Conservation (phyloP, 139 green algal species). For the Chlamydomonas asymmetrica region DNA sequence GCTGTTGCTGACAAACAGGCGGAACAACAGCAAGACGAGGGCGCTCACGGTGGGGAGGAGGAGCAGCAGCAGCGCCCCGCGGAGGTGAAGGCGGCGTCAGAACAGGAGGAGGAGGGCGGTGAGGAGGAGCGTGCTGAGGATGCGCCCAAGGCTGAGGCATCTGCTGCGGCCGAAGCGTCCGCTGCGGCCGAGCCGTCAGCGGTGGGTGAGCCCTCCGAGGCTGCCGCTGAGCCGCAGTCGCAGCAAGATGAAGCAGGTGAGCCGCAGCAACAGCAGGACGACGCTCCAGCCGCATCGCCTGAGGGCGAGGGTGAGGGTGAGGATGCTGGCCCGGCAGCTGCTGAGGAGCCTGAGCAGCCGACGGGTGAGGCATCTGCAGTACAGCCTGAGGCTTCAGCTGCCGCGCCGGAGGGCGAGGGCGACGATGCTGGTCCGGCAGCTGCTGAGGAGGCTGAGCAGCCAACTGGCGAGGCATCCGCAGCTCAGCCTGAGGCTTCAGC, state of each 20-base stretch:
- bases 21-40: too few relatives aligned
- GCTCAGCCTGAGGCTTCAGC: neutral
- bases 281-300: too few relatives aligned
- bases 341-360: neutral
- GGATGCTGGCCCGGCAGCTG: neutral
- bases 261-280: too few relatives aligned
- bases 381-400: neutral
- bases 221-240: neutral
- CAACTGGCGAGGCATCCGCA: neutral
- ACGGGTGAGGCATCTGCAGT: neutral
- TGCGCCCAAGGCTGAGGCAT: neutral
- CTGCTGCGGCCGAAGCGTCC: neutral
- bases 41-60: too few relatives aligned
- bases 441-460: neutral
- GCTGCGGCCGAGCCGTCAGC: neutral
- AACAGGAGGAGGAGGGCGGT: neutral
- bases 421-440: neutral
- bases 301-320: neutral
- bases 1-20: too few relatives aligned
- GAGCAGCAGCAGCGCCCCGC: too few relatives aligned
- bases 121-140: neutral
- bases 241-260: neutral
- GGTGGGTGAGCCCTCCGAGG: neutral
- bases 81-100: neutral
- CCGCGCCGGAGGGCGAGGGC: too few relatives aligned